These are phyloP conservation scores for Penstemon newberryi DNA, from an alignment of 257 asterid genomes.

Conservation along the genomic window DNA sequence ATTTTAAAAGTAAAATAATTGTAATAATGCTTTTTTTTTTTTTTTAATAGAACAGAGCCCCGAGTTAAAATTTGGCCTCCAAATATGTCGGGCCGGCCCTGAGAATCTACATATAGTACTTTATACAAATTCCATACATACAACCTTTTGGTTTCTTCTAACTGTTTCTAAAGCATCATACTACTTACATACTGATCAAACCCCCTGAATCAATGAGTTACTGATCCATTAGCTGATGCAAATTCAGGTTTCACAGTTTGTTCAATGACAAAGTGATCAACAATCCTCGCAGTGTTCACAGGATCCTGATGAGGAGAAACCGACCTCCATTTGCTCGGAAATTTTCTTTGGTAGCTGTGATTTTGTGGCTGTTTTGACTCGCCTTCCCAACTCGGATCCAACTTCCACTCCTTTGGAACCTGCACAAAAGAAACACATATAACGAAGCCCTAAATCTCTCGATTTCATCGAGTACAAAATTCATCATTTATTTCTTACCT, in stretches of 20 bases:
- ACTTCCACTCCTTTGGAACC: constrained; percentile 96
- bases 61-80: no score
- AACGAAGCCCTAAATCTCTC: neutral
- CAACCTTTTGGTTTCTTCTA: neutral
- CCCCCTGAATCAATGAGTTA: constrained; percentile 45
- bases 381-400: constrained; percentile 84
- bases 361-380: constrained; percentile 63
- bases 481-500: constrained; percentile 45
- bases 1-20: no score
- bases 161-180: constrained; percentile 19
- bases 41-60: no score
- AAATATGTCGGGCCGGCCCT: neutral
- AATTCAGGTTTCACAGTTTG: constrained; percentile 41
- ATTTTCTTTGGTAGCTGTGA: constrained; percentile 57
- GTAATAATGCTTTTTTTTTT: no score
- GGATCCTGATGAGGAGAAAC: constrained; percentile 72
- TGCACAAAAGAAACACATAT: constrained; percentile 30
- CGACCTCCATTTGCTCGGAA: constrained; percentile 93
- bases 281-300: constrained; percentile 61
- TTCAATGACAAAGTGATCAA: constrained; percentile 76
- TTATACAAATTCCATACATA: constrained; percentile 30
- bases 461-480: neutral
- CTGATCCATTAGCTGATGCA: constrained; percentile 45
- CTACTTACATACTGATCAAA: constrained; percentile 30
- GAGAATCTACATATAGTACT: constrained; percentile 15